Base-by-base conservation (phyloP, 139 green algal genomes). In the Yamagishiella unicocca region DNA sequence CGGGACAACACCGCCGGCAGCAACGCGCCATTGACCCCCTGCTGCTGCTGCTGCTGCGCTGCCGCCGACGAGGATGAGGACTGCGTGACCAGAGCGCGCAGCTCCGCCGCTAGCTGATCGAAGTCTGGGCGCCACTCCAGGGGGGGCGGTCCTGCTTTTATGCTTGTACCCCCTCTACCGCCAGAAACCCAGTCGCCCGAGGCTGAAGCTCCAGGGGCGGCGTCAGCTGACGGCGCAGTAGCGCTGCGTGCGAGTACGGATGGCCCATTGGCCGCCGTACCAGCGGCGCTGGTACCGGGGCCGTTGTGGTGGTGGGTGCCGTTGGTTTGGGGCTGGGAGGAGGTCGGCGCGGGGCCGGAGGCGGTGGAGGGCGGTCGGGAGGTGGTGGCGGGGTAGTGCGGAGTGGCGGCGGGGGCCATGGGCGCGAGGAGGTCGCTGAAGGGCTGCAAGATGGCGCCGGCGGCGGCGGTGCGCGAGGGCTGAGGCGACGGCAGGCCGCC, bases 71-170 rank as follows among this genome's bases (percentile, higher is more conserved):
- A 31, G 25, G 40, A 55, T 31, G 70, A 80, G 17, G 70, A 37
- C 38, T 25, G 7, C 37, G 66, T 24, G 21, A 7, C 10, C 64
- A 77, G 2, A 1, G 62, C 4, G 2, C 80, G 80, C n/a, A 86
- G 64, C 7, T 86, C 80, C 22, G 80, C 53, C n/a, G 64, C 43
- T 0, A 86, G 64, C 21, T 33, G 43, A 2, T 86, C 80, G 40
- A 68, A 86, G 43, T 67, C 62, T 1, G 80, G 80, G 22, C 33
- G 62, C 80, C 80, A 86, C 17, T 86, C 80, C 0, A 86, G 2
- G 7, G 77, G n/a, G n/a, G n/a, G n/a, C n/a, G n/a, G n/a, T n/a
- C n/a, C n/a, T n/a, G n/a, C n/a, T n/a, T n/a, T n/a, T n/a, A n/a
- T n/a, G n/a, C n/a, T n/a, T n/a, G n/a, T n/a, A n/a, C n/a, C n/a